These are phyloP conservation scores for Fusarium sp. DNA, from an alignment of 2,329 filamentous ascomycete genomes.

Conservation along the genomic window DNA sequence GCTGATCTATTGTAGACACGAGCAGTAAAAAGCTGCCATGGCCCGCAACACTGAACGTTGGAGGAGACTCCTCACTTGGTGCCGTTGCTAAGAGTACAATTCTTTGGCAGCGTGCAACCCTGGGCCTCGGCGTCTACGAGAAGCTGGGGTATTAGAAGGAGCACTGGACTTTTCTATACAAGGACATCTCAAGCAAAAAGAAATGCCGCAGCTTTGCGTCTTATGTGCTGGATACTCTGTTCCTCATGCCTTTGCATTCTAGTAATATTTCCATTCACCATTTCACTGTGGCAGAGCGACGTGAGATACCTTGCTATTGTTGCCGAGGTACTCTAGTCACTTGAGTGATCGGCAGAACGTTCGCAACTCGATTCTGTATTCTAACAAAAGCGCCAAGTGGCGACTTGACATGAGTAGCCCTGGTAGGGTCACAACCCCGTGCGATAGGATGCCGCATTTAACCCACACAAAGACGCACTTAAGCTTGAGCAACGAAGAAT, in stretches of 20 bases:
- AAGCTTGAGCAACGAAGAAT: neutral
- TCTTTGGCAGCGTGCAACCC: neutral
- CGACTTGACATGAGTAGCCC: neutral
- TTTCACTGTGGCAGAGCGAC: neutral
- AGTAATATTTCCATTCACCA: neutral
- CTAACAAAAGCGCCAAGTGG: neutral
- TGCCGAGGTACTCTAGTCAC: neutral
- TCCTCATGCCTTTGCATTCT: neutral
- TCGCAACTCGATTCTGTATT: neutral
- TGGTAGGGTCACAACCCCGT: neutral
- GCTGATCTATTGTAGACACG: neutral
- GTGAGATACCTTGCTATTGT: neutral
- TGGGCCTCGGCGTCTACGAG: neutral
- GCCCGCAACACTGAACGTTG: neutral
- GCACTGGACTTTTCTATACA: neutral
- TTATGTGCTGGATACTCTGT: neutral
- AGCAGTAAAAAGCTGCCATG: neutral
- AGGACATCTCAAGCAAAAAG: neutral
- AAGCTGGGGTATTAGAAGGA: neutral
- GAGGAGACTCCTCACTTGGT: neutral
- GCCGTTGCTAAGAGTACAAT: neutral
- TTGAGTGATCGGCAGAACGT: neutral
- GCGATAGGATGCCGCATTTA: neutral
- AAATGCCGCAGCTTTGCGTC: neutral
- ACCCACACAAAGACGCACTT: neutral